phyloP scores from a whole-genome alignment of 805 yeast species.

The Pichia gijzeniarum region DNA sequence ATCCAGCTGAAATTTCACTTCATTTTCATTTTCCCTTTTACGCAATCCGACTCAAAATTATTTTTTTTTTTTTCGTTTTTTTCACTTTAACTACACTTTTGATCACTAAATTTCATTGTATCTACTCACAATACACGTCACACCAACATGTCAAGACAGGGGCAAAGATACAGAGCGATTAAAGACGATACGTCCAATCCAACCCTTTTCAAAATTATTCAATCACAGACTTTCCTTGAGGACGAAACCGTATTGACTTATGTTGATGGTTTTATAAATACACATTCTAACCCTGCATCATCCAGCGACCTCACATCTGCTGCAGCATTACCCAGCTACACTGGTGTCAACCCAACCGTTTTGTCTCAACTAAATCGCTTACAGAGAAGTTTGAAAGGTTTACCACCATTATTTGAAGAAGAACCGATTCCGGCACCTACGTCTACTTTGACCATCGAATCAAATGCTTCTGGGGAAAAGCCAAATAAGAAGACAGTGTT shows the following conservation, averaged over 20 bases:
- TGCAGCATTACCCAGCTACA: constrained; percentile 10
- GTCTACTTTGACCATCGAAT: neutral
- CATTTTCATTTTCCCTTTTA: no score
- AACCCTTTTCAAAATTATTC: constrained; percentile 12
- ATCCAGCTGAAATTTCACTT: no score
- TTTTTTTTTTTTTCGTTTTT: neutral
- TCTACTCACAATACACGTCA: neutral
- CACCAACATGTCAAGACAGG: constrained; percentile 8
- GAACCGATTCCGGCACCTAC: constrained; percentile 6
- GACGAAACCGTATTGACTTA: constrained; percentile 12
- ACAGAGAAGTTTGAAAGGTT: constrained; percentile 33
- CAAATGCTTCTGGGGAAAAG: constrained; percentile 3
- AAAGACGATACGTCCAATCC: constrained; percentile 14
- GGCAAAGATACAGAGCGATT: constrained; percentile 9
- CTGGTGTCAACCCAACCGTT: constrained; percentile 25
- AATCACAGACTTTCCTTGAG: constrained; percentile 13
- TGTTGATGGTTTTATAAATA: constrained; percentile 12
- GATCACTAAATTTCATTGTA: no score
- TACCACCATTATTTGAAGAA: constrained; percentile 31
- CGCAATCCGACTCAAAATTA: neutral
- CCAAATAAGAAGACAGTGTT: constrained; percentile 19
- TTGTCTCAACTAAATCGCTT: constrained; percentile 31
- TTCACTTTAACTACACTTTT: no score
- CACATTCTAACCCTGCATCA: neutral
- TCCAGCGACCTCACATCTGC: neutral